A percentile compares a stretch with the other conserved stretches of the same genome.
phyloP scores from a whole-genome alignment of 257 asterid species.

The Thymus mandschuricus region DNA sequence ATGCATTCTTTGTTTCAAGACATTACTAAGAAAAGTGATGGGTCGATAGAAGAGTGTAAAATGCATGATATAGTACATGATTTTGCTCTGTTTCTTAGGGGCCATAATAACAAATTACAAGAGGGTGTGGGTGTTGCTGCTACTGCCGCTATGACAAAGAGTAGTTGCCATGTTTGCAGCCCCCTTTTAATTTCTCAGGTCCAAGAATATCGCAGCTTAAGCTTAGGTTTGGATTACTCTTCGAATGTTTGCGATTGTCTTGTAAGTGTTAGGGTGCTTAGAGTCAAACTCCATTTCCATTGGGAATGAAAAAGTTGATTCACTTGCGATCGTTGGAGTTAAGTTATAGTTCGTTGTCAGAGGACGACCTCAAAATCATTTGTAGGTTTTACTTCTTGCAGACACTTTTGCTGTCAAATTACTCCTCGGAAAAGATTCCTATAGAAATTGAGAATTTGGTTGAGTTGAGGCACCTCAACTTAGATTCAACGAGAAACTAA shows the following conservation, averaged over 20 bases:
- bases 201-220: not conserved
- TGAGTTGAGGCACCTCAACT: not conserved
- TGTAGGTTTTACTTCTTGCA: conserved; percentile 21
- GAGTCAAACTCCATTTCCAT: not conserved
- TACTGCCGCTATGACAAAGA: not conserved
- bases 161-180: not conserved
- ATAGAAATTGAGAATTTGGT: conserved; percentile 21
- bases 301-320: conserved; percentile 25
- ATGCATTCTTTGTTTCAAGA: not conserved
- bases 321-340: conserved; percentile 37
- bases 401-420: not conserved
- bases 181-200: not conserved
- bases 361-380: not conserved
- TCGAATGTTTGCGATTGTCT: not conserved
- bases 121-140: no score
- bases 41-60: not conserved
- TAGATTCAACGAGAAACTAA: no score
- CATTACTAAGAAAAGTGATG: not conserved
- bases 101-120: not conserved
- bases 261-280: not conserved
- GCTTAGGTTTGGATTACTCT: not conserved
- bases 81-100: not conserved
- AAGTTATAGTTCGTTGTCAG: not conserved
- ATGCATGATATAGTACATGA: conserved; percentile 18
- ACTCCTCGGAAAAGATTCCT: conserved; percentile 6